Evolutionary conservation across 2,329 filamentous ascomycete species (phyloP).

Genomic region (Pezicula carpinea): DNA sequence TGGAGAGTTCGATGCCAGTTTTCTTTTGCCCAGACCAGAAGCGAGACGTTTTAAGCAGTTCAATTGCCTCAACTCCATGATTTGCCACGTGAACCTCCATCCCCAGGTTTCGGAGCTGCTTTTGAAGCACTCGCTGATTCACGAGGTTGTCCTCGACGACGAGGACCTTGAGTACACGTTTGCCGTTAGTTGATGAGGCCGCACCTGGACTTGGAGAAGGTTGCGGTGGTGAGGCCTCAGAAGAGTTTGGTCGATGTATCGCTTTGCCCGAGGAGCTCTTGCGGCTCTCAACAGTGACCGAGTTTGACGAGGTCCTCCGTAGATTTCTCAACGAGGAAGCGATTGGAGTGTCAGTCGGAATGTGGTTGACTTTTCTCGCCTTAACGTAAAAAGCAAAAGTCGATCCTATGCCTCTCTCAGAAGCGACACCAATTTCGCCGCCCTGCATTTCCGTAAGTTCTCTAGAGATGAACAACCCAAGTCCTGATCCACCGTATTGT

Average conservation of each 20-base stretch:
- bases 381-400: constrained; percentile 70
- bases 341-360: constrained; percentile 22
- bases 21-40: constrained; percentile 45
- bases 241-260: constrained; percentile 14
- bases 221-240: constrained; percentile 1
- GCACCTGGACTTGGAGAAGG: constrained; percentile 1
- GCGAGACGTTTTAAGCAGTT: constrained; percentile 49
- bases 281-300: constrained; percentile 17
- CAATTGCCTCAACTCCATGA: constrained; percentile 58
- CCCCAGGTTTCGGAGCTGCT: constrained; percentile 55
- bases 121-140: constrained; percentile 60
- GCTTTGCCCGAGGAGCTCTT: constrained; percentile 16
- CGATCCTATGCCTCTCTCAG: constrained; percentile 61
- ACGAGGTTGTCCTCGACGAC: constrained; percentile 67
- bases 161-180: constrained; percentile 42
- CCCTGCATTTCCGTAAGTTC: constrained; percentile 76
- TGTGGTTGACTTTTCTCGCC: constrained; percentile 14
- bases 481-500: constrained; percentile 73
- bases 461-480: constrained; percentile 76
- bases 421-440: constrained; percentile 72
- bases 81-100: constrained; percentile 60
- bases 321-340: constrained; percentile 12
- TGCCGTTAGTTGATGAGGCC: constrained; percentile 10
- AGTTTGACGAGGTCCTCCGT: constrained; percentile 13
- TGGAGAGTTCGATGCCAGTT: constrained; percentile 50